Conservation (phyloP, 1,284 basidiomycete genomes). For the Ceratobasidium sp. region DNA sequence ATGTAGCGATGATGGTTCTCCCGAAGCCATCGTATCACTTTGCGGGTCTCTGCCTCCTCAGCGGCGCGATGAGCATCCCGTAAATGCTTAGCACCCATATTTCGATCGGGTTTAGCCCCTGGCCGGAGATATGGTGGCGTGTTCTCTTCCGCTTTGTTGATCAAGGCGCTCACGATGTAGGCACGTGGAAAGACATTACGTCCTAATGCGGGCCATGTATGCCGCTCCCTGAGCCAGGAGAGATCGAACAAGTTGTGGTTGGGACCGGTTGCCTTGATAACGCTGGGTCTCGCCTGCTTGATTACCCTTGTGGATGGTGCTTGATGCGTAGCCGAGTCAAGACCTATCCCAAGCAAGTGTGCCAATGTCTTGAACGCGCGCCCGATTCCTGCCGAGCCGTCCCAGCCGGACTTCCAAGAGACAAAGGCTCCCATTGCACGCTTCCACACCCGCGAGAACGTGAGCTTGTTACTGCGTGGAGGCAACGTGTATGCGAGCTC, state of each 20-base stretch:
- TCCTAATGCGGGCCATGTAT: slow-evolving; percentile 31
- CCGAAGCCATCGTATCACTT: slow-evolving; percentile 9
- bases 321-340: not conserved
- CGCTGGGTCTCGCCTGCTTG: slow-evolving; percentile 4
- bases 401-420: slow-evolving; percentile 27
- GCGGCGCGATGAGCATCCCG: slow-evolving; percentile 20
- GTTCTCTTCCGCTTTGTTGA: slow-evolving; percentile 33
- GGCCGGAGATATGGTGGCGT: slow-evolving; percentile 30
- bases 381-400: slow-evolving; percentile 37
- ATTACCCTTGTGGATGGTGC: not conserved
- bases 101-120: slow-evolving; percentile 28
- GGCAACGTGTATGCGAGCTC: slow-evolving; percentile 43
- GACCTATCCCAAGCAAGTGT: slow-evolving; percentile 18
- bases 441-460: slow-evolving; percentile 41
- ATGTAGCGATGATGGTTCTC: slow-evolving; percentile 27
- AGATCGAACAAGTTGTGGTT: slow-evolving; percentile 28
- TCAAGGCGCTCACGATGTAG: slow-evolving; percentile 17
- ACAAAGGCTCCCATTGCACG: slow-evolving; percentile 33
- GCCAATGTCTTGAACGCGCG: slow-evolving; percentile 35
- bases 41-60: slow-evolving; percentile 30
- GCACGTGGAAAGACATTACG: slow-evolving; percentile 36
- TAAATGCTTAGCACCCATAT: slow-evolving; percentile 26
- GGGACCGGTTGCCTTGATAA: not conserved
- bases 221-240: slow-evolving; percentile 23
- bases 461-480: slow-evolving; percentile 31